Percentiles rank a stretch among this genome's conserved stretches.
These are phyloP conservation scores for Suillus americanus DNA, from an alignment of 768 basidiomycete genomes.

Conservation along the genomic window DNA sequence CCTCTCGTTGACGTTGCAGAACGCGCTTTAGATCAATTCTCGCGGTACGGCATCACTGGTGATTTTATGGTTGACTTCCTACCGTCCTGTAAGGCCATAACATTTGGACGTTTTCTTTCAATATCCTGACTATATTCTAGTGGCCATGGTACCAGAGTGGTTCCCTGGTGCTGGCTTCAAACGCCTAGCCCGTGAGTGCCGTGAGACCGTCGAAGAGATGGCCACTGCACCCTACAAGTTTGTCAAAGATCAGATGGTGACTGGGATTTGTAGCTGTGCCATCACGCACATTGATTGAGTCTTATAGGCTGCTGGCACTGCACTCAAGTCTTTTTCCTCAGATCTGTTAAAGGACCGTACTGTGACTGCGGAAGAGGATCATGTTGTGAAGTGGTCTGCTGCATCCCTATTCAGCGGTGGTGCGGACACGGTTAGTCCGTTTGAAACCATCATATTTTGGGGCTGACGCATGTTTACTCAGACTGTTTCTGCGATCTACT, in stretches of 20 bases:
- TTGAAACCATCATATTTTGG: slow-evolving; percentile 26
- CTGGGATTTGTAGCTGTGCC: background rate
- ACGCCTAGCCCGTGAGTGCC: slow-evolving; percentile 27
- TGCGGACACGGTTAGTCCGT: slow-evolving; percentile 41
- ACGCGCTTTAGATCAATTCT: slow-evolving; percentile 19
- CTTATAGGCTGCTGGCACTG: slow-evolving; percentile 17
- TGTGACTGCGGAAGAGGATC: slow-evolving; percentile 18
- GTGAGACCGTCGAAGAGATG: slow-evolving; percentile 33
- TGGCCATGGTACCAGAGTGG: slow-evolving; percentile 35
- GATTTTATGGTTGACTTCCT: slow-evolving; percentile 22
- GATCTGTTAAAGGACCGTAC: slow-evolving; percentile 8
- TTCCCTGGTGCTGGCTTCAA: slow-evolving; percentile 36
- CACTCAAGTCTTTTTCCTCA: slow-evolving; percentile 20
- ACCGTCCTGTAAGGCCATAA: slow-evolving; percentile 16
- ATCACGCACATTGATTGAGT: background rate
- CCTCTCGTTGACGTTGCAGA: slow-evolving; percentile 33
- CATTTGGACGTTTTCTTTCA: background rate
- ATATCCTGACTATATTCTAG: slow-evolving; percentile 13
- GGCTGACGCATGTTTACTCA: background rate
- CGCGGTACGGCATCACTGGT: slow-evolving; percentile 9
- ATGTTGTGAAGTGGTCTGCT: slow-evolving; percentile 20
- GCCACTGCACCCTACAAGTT: slow-evolving; percentile 44
- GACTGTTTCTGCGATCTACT: slow-evolving; percentile 16
- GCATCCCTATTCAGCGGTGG: slow-evolving; percentile 26
- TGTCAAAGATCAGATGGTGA: slow-evolving; percentile 48